A percentile compares a stretch with the other conserved stretches of the same genome.
phyloP scores from a whole-genome alignment of 441 rosid species.

The Pelargonium myrrhifolium region DNA sequence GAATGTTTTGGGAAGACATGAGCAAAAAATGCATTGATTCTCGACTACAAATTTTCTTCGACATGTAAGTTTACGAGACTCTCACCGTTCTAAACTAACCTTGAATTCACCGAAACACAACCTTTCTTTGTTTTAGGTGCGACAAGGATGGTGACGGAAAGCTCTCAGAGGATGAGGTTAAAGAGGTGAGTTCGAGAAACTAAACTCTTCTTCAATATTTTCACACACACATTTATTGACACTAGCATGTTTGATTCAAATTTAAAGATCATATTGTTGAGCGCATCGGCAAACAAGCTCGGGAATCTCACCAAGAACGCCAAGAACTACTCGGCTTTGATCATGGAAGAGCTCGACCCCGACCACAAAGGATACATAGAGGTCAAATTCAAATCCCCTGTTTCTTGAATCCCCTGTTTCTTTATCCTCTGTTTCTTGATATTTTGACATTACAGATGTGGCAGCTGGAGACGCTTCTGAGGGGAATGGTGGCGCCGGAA shows the following conservation, averaged over 20 bases:
- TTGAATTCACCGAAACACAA: background rate
- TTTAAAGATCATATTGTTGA: constrained; percentile 54
- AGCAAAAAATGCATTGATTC: constrained; percentile 62
- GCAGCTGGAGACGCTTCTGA: constrained; percentile 71
- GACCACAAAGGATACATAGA: constrained; percentile 81
- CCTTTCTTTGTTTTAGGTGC: constrained; percentile 41
- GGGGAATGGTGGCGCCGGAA: constrained; percentile 58
- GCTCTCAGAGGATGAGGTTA: constrained; percentile 69
- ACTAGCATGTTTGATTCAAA: background rate
- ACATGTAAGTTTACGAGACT: constrained; percentile 55
- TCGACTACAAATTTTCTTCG: constrained; percentile 84
- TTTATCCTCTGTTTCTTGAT: background rate
- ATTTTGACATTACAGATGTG: constrained; percentile 79
- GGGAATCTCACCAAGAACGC: constrained; percentile 63
- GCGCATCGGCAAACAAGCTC: constrained; percentile 83
- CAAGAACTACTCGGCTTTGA: constrained; percentile 53
- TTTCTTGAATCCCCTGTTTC: background rate
- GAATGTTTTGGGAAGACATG: constrained; percentile 83
- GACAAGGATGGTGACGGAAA: constrained; percentile 87
- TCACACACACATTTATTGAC: background rate
- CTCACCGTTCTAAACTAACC: no score
- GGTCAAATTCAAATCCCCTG: constrained; percentile 29
- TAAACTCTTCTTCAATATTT: background rate
- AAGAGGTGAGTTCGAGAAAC: constrained; percentile 39
- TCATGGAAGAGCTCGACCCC: constrained; percentile 98